Percentiles rank a stretch among this genome's conserved stretches.
Evolutionary conservation across 257 asterid genomes (phyloP).

Genomic region (Ilex asprella): DNA sequence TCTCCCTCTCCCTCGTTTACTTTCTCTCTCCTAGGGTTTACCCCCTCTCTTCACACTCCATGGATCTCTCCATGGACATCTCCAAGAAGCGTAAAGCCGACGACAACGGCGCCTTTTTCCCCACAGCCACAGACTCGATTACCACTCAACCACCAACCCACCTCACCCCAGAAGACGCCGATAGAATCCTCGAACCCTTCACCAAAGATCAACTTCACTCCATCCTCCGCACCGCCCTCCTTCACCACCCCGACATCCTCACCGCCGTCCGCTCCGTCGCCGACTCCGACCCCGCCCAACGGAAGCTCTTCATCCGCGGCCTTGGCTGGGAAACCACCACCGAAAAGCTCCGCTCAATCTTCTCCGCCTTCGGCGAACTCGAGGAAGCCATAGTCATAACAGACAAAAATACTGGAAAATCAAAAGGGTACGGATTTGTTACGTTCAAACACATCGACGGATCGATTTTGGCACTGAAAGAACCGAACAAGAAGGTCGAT

Average conservation of each 20-base stretch:
- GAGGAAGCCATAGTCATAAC: slow-evolving; percentile 87
- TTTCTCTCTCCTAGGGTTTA: too few relatives aligned
- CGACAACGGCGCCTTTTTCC: slow-evolving; percentile 62
- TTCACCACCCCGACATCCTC: slow-evolving; percentile 71
- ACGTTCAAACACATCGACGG: slow-evolving; percentile 84
- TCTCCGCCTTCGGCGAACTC: slow-evolving; percentile 65
- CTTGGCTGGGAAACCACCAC: slow-evolving; percentile 97
- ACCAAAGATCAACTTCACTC: slow-evolving; percentile 71
- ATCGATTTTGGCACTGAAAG: slow-evolving; percentile 66
- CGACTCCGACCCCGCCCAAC: slow-evolving; percentile 69
- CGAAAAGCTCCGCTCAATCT: slow-evolving; percentile 67
- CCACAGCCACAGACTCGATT: slow-evolving; percentile 25
- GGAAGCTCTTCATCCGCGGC: slow-evolving; percentile 92
- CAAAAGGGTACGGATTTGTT: slow-evolving; percentile 88
- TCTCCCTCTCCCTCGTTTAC: too few relatives aligned
- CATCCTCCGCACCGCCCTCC: slow-evolving; percentile 66
- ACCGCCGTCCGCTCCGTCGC: slow-evolving; percentile 73
- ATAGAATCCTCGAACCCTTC: slow-evolving; percentile 75
- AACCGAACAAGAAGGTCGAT: slow-evolving; percentile 83
- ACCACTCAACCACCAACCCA: slow-evolving; percentile 24
- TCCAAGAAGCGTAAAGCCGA: slow-evolving; percentile 86
- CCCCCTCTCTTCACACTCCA: too few relatives aligned
- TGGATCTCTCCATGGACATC: slow-evolving; percentile 48
- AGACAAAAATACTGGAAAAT: slow-evolving; percentile 69
- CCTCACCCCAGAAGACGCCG: slow-evolving; percentile 68